Percentiles rank a stretch among this genome's conserved stretches.
These are phyloP conservation scores for Lactarius psammicola DNA, from an alignment of 768 basidiomycete genomes.

Conservation along the genomic window DNA sequence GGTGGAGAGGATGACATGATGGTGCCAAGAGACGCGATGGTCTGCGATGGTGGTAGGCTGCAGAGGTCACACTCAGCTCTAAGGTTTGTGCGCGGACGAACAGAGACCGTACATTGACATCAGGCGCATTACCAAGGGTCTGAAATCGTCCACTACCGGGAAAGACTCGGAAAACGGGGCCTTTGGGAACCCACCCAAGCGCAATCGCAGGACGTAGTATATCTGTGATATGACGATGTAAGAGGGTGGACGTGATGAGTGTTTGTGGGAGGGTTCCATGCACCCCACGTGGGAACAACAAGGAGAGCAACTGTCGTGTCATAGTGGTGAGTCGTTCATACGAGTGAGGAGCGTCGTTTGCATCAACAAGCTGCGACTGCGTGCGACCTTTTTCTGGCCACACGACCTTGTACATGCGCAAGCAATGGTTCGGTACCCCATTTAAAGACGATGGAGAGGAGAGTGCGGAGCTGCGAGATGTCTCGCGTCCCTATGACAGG, in stretches of 20 bases:
- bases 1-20: constrained; percentile 46
- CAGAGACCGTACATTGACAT: constrained; percentile 55
- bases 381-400: constrained; percentile 39
- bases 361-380: constrained; percentile 37
- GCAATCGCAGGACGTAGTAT: constrained; percentile 58
- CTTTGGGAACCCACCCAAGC: constrained; percentile 74
- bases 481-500: constrained; percentile 65
- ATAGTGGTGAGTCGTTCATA: constrained; percentile 46
- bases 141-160: constrained; percentile 46
- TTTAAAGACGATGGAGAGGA: constrained; percentile 66
- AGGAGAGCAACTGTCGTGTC: constrained; percentile 43
- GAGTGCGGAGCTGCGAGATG: constrained; percentile 56
- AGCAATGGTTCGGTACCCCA: constrained; percentile 66
- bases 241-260: constrained; percentile 54
- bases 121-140: constrained; percentile 54
- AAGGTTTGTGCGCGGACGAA: neutral
- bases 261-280: constrained; percentile 54
- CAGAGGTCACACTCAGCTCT: constrained; percentile 14
- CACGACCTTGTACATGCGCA: constrained; percentile 39
- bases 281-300: constrained; percentile 55
- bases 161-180: constrained; percentile 40
- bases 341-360: constrained; percentile 44
- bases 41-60: constrained; percentile 64
- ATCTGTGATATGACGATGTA: constrained; percentile 58
- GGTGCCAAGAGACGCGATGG: constrained; percentile 61